Evolutionary conservation across 495 filamentous ascomycete species (phyloP), one percentile per base, ranked within the genome.

Genomic region (Penicilliopsis zonata): DNA sequence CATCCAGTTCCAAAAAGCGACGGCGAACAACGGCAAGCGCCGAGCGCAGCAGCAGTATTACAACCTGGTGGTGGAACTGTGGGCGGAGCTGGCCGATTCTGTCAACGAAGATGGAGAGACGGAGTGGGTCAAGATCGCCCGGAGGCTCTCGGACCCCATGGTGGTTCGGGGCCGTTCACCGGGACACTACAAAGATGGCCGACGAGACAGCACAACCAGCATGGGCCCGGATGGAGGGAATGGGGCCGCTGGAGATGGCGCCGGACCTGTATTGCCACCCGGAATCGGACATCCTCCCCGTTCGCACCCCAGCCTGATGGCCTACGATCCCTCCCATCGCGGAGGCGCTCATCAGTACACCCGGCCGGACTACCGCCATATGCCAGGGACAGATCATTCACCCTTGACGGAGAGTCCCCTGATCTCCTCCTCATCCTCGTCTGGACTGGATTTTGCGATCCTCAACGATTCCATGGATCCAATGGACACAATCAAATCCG

Each of bases 1-100:
- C 2, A 94, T 95, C 26, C 88, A 96, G 46, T 96, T 96, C 66
- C 93, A 94, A 50, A 82, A 82, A 31, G 90, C 88, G 2, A 96
- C 88, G 1, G 86, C 86, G 3, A 96, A 96, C 60, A 96, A 96
- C 39, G 88, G 88, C 14, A 94, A 94, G 49, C 66, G 88, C 33
- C 66, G 88, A 27, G 86, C 88, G 0, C 82, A 83, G 8, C 88
- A 95, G 50, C 88, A 94, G 44, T 94, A 85, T 50, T 96, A 93
- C 50, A 86, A 92, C 41, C 66, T 96, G 18, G 72, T 94, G 18
- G 80, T 94, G 1, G 87, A 95, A 49, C 72, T 96, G 2, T 85
- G 76, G 43, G 88, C 80, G 15, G 81, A 94, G 40, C 63, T 90
- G 5, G 62, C 67, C 4, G n/a, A n/a, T 23, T n/a, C 21, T 23